Evolutionary conservation across 2,329 filamentous ascomycete genomes (phyloP).

Genomic region (Dactylellina leptospora): DNA sequence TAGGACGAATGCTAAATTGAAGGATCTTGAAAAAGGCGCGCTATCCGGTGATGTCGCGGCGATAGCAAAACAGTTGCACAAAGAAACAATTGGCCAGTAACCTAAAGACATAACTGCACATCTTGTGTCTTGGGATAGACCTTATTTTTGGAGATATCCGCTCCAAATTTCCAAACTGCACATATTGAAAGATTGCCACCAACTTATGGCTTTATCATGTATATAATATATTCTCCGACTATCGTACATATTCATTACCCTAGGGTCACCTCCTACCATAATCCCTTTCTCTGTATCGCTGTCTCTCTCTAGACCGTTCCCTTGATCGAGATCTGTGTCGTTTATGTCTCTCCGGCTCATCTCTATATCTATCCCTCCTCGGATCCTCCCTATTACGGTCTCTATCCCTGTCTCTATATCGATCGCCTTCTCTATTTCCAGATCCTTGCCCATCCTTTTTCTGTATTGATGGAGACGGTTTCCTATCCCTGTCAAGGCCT

Average conservation of each 20-base stretch:
- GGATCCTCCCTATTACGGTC: constrained; percentile 48
- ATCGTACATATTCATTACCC: constrained; percentile 24
- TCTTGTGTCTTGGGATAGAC: too few relatives aligned
- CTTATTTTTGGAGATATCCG: too few relatives aligned
- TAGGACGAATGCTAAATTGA: constrained; percentile 66
- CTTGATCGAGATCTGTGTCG: constrained; percentile 43
- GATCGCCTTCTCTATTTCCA: constrained; percentile 50
- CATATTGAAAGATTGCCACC: neutral
- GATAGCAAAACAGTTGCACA: neutral
- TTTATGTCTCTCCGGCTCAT: constrained; percentile 43
- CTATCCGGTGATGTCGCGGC: constrained; percentile 4
- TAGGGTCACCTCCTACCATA: constrained; percentile 28
- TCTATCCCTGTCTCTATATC: constrained; percentile 38
- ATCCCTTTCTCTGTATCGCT: constrained; percentile 45
- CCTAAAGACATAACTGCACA: too few relatives aligned
- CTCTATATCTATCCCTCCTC: constrained; percentile 41
- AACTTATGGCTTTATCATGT: neutral
- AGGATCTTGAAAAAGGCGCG: neutral
- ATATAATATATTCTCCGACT: constrained; percentile 30
- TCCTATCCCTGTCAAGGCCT: constrained; percentile 55
- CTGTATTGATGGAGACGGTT: constrained; percentile 43
- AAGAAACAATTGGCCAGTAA: neutral
- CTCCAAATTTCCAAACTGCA: neutral
- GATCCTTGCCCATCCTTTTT: constrained; percentile 25
- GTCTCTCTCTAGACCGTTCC: constrained; percentile 46